Base-by-base conservation (phyloP, 2,329 filamentous ascomycete species). In the Hypocreales sp. region DNA sequence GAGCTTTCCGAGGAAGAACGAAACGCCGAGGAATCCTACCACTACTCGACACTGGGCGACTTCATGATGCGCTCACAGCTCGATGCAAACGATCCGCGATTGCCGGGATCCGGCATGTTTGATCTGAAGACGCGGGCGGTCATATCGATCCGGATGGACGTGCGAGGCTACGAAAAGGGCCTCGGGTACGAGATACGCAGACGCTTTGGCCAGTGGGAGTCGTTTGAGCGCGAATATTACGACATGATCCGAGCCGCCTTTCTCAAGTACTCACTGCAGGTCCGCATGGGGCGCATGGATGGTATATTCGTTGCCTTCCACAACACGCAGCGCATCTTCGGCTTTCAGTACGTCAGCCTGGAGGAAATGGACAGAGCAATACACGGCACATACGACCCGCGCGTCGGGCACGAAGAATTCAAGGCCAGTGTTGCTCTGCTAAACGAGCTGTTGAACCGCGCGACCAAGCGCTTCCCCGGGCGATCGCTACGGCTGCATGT, bases 301-400 rank as follows among this genome's bases (percentile, higher is more conserved):
- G 90, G 90, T 29, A 94, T 95, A 26, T 98, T 95, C 45, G 80
- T 95, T 14, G 90, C 90, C 3, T 98, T 75, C 48, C 90, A 98
- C 59, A 98, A 98, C 48, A 81, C 84, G 3, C 67, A 86, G 51
- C 79, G 86, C 30, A 92, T 98, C 26, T 98, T 98, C 47, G 90
- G 90, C 5, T 98, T 98, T 51, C 90, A 98, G 51, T 98, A 98
- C 47, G 67, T 98, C 33, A 75, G 74, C 32, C 55, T 95, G 10
- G 48, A 69, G 4, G 90, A 98, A 45, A 84, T 98, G 78, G 90
- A 98, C 47, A 47, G 64, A n/a, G 69, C 82, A 1, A 53, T 98
- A n/a, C 92, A 98, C 46, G 84, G 83, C 14, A 77, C 82, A 27
- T 42, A 49, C 0, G 62, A 84, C 41, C 61, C 60, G 1, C 46